Evolutionary conservation across 306 rosid genomes (phyloP).

Genomic region (Quercus parvula): DNA sequence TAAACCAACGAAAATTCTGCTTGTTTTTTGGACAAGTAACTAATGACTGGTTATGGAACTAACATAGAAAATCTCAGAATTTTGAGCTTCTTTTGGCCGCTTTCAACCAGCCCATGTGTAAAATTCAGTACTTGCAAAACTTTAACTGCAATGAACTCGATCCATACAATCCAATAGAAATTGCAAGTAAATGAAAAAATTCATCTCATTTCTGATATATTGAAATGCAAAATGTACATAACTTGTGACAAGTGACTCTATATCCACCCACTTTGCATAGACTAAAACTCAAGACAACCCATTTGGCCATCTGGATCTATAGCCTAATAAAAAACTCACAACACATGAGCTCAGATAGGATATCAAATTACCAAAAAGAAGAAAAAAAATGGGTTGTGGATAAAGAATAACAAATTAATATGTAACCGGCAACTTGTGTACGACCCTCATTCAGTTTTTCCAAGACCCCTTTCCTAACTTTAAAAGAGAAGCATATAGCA

Average conservation of each 20-base stretch:
- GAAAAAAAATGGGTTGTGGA: not conserved
- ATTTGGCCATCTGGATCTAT: not conserved
- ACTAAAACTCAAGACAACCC: not conserved
- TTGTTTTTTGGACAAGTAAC: too few species aligned
- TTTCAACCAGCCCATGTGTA: not conserved
- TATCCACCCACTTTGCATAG: not conserved
- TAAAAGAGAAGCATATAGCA: constrained; percentile 45
- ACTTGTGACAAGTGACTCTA: too few species aligned
- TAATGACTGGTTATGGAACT: not conserved
- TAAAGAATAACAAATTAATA: not conserved
- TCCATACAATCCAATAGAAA: not conserved
- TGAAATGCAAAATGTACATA: not conserved
- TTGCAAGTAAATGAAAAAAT: not conserved
- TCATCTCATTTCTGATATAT: not conserved
- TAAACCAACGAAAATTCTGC: too few species aligned
- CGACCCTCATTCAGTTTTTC: constrained; percentile 5
- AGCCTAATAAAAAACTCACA: not conserved
- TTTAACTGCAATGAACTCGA: not conserved
- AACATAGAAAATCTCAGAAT: not conserved
- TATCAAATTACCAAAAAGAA: not conserved
- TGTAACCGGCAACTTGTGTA: not conserved
- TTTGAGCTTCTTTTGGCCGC: not conserved
- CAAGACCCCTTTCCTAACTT: constrained; percentile 25
- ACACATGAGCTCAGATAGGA: not conserved
- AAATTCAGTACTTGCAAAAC: not conserved